A percentile compares a stretch with the other conserved stretches of the same genome.
phyloP scores from a whole-genome alignment of 2,329 filamentous ascomycete species.

The Hypoxylon sp. region DNA sequence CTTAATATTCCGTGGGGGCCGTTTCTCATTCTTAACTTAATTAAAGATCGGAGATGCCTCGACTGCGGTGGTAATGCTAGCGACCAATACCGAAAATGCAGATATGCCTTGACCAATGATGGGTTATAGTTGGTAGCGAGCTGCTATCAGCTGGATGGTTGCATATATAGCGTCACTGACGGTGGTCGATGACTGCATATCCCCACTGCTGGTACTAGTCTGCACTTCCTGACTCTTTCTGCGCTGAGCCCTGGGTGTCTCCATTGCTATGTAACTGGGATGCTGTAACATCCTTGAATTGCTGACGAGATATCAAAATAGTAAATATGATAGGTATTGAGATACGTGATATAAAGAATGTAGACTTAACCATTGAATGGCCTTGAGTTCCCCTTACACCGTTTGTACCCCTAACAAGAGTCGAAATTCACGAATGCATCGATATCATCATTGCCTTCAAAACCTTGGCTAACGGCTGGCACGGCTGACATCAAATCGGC shows the following conservation, averaged over 20 bases:
- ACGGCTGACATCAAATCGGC: constrained; percentile 2
- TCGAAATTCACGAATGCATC: not conserved
- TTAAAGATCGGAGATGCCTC: not conserved
- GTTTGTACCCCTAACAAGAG: not conserved
- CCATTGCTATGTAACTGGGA: not conserved
- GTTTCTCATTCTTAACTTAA: not conserved
- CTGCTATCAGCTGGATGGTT: not conserved
- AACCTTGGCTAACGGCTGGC: not conserved
- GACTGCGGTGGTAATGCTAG: not conserved
- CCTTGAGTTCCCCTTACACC: not conserved
- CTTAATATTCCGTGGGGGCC: not conserved
- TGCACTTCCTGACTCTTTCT: not conserved
- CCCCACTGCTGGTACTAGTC: not conserved
- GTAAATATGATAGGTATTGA: not conserved
- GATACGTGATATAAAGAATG: not conserved
- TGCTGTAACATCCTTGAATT: not conserved
- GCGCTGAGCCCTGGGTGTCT: not conserved
- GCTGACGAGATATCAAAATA: not conserved
- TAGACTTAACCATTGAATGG: not conserved
- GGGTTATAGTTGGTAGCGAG: not conserved
- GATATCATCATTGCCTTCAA: not conserved
- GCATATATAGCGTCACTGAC: not conserved
- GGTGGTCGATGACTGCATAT: not conserved
- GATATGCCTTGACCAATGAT: not conserved
- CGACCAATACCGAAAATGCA: not conserved